Conservation (phyloP, 306 rosid genomes). For the Cicer arietinum region DNA sequence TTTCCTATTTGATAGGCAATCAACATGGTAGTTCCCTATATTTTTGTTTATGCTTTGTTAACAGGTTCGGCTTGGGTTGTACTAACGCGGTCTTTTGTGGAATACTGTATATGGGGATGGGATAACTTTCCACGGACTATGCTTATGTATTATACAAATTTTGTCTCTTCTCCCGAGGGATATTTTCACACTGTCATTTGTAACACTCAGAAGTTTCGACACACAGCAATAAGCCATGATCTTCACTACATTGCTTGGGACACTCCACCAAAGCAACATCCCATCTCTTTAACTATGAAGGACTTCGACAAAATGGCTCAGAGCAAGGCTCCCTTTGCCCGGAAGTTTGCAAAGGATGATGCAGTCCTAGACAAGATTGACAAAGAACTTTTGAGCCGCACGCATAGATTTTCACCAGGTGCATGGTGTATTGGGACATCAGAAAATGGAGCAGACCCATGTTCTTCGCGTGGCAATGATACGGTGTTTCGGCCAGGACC, state of each 20-base stretch:
- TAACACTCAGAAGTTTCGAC: constrained; percentile 69
- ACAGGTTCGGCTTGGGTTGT: constrained; percentile 98
- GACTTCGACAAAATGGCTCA: constrained; percentile 81
- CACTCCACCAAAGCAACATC: constrained; percentile 98
- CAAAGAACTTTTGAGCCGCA: constrained; percentile 77
- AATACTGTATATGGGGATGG: constrained; percentile 98
- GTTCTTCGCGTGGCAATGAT: constrained; percentile 72
- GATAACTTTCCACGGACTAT: constrained; percentile 91
- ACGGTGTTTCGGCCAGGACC: constrained; percentile 75
- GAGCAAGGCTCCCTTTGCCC: constrained; percentile 89
- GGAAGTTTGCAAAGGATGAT: constrained; percentile 83
- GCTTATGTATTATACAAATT: constrained; percentile 89
- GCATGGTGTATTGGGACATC: constrained; percentile 84
- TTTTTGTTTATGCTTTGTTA: constrained; percentile 41
- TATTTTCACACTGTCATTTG: constrained; percentile 91
- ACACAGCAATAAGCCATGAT: constrained; percentile 80
- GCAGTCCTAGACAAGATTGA: constrained; percentile 88
- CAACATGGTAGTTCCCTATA: constrained; percentile 27
- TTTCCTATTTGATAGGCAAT: background rate
- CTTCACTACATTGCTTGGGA: constrained; percentile 99
- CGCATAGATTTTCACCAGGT: constrained; percentile 72
- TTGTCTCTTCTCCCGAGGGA: constrained; percentile 91
- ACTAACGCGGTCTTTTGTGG: constrained; percentile 78
- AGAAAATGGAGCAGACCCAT: constrained; percentile 74
- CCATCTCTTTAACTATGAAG: constrained; percentile 69